Percentiles rank a stretch among this genome's conserved stretches.
Conservation (phyloP, 2,329 filamentous ascomycete genomes). For the Ceratocystis albifundus region DNA sequence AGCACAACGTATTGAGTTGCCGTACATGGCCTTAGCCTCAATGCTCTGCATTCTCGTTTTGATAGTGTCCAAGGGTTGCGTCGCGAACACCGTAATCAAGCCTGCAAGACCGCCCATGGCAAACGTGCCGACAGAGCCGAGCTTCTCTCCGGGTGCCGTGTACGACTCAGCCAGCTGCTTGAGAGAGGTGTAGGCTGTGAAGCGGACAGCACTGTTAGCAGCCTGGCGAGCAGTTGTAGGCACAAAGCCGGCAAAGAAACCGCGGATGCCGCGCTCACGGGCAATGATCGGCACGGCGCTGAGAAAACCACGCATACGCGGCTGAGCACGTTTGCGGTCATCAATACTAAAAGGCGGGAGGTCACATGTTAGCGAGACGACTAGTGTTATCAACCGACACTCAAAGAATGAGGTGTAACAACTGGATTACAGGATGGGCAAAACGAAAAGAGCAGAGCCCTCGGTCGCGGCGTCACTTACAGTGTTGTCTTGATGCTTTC, state of each 20-base stretch:
- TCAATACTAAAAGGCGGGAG: slow-evolving; percentile 56
- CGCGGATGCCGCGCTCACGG: slow-evolving; percentile 73
- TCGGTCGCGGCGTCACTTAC: slow-evolving; percentile 32
- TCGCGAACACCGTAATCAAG: slow-evolving; percentile 75
- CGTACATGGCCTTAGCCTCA: slow-evolving; percentile 68
- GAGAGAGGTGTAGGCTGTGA: slow-evolving; percentile 79
- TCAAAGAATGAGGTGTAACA: neutral
- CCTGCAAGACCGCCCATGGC: slow-evolving; percentile 81
- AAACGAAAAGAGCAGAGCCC: neutral
- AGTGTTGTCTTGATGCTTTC: slow-evolving; percentile 98
- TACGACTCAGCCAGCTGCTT: slow-evolving; percentile 88
- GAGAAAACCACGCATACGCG: slow-evolving; percentile 81
- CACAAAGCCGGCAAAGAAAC: slow-evolving; percentile 94
- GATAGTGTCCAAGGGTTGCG: slow-evolving; percentile 72
- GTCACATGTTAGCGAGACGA: neutral
- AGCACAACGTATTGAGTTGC: slow-evolving; percentile 77
- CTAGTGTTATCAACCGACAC: neutral
- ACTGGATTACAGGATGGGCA: neutral
- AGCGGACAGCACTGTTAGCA: slow-evolving; percentile 84
- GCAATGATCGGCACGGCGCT: slow-evolving; percentile 81
- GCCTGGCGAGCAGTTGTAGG: slow-evolving; percentile 91
- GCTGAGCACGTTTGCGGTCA: slow-evolving; percentile 75
- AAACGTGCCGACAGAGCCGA: slow-evolving; percentile 79
- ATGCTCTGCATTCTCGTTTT: slow-evolving; percentile 98
- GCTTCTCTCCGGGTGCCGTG: slow-evolving; percentile 86